Evolutionary conservation across 1,284 basidiomycete species (phyloP).

Genomic region (Fomitopsis palustris): DNA sequence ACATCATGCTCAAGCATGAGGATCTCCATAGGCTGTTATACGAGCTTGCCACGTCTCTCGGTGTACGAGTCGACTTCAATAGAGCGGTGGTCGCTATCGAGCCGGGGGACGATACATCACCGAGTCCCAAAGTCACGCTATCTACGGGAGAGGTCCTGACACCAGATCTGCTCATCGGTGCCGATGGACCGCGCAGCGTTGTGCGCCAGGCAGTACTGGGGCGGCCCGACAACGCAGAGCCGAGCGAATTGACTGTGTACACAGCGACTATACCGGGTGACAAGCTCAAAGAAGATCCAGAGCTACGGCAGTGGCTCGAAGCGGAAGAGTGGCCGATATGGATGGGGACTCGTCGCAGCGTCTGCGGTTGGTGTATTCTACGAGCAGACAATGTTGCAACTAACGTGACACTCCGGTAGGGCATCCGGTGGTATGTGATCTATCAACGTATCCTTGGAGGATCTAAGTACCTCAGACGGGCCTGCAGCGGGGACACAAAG

Average conservation of each 20-base stretch:
- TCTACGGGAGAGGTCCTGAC: slow-evolving; percentile 32
- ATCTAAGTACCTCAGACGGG: too few species aligned
- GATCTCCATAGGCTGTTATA: slow-evolving; percentile 44
- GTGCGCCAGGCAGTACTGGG: slow-evolving; percentile 28
- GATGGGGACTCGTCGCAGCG: slow-evolving; percentile 20
- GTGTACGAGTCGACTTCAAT: slow-evolving; percentile 39
- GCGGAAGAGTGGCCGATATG: slow-evolving; percentile 23
- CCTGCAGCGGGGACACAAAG: slow-evolving; percentile 17
- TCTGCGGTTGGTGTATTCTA: slow-evolving; percentile 15
- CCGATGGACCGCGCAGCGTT: slow-evolving; percentile 34
- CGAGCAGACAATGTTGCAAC: too few species aligned
- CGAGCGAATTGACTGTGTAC: slow-evolving; percentile 17
- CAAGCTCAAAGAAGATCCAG: slow-evolving; percentile 20
- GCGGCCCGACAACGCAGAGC: slow-evolving; percentile 13
- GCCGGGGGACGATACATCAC: slow-evolving; percentile 20
- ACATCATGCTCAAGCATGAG: slow-evolving; percentile 31
- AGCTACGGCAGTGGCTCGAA: slow-evolving; percentile 12
- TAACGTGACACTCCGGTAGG: slow-evolving; percentile 9
- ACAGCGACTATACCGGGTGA: slow-evolving; percentile 15
- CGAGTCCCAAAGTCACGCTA: slow-evolving; percentile 29
- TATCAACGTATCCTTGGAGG: neutral
- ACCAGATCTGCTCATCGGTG: slow-evolving; percentile 39
- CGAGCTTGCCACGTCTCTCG: slow-evolving; percentile 37
- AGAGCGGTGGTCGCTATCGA: slow-evolving; percentile 29
- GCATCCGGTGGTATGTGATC: slow-evolving; percentile 22